Evolutionary conservation across 208 protist species (phyloP), one percentile per base, ranked within the genome.

Genomic region (Strigomonas culicis): DNA sequence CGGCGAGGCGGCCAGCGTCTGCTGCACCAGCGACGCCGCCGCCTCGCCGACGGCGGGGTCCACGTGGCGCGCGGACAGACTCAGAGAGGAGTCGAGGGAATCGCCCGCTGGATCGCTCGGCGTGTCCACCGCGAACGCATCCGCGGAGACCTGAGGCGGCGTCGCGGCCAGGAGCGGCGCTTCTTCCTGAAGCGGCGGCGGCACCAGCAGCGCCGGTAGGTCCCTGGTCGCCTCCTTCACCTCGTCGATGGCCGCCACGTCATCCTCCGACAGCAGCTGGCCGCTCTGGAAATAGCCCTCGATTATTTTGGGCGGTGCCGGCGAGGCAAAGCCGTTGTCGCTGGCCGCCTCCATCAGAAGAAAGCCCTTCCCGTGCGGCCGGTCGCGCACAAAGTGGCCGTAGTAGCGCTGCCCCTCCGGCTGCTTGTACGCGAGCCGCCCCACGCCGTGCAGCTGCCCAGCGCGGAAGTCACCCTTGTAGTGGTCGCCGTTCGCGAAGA

Each of bases 401-500:
- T 80, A 68, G 68, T 88, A 90, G 17, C 60, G 21, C 39, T 82
- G 72, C 19, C 82, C 79, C 1, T 28, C 68, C 4, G 68, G 67
- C 36, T 43, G 46, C 15, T 71, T 44, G 60, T 89, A 89, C 21
- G 41, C 60, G 2, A 84, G 67, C 19, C 59, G 60, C 4, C 81
- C 83, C 11, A 72, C 44, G 34, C 86, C 83, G 11, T 86, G 61
- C 61, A 88, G 57, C 73, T 75, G 60, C 27, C 82, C 83, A 1
- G n/a, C 53, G 1, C 57, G 52, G 51, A 84, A 90, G 34, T 73
- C 61, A 17, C 80, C 83, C 43, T 68, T 62, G 70, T 90, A 88
- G 30, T 66, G 60, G 62, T 93, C 79, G 7, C 80, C 82, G 55
- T 86, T 88, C 1, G 70, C 73, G 46, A 85, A 89, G 3, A 66